These are phyloP conservation scores for Prunus fruticosa DNA, from an alignment of 306 rosid species.

Conservation along the genomic window DNA sequence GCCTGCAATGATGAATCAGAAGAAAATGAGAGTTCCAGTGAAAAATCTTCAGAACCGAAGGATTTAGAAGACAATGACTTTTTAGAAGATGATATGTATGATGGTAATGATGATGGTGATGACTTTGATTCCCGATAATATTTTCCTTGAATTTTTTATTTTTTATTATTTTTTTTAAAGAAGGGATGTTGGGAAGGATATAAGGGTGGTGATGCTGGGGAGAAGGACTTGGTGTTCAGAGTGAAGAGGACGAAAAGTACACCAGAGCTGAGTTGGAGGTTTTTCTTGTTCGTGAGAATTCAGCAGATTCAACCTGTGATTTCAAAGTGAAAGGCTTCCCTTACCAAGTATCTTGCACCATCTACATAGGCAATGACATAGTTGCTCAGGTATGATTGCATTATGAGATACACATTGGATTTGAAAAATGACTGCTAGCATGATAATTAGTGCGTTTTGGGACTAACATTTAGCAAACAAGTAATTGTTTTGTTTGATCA, in stretches of 20 bases:
- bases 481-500: not conserved
- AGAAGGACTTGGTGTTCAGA: slow-evolving; percentile 43
- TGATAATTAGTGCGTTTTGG: not conserved
- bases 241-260: slow-evolving; percentile 52
- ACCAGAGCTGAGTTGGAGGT: slow-evolving; percentile 61
- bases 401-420: too few species aligned
- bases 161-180: slow-evolving; percentile 3
- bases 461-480: not conserved
- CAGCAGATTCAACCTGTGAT: slow-evolving; percentile 31
- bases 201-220: slow-evolving; percentile 38
- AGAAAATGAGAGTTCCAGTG: too few species aligned
- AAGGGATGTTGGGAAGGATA: slow-evolving; percentile 73
- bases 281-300: slow-evolving; percentile 34
- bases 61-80: too few species aligned
- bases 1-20: too few species aligned
- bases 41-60: too few species aligned
- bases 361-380: slow-evolving; percentile 46
- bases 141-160: too few species aligned
- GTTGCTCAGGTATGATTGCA: slow-evolving; percentile 70
- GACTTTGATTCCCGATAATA: too few species aligned
- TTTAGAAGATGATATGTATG: too few species aligned
- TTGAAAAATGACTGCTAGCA: too few species aligned
- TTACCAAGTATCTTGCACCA: slow-evolving; percentile 60
- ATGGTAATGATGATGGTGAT: too few species aligned
- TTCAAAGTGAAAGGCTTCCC: slow-evolving; percentile 66